Percentiles rank a stretch among this genome's conserved stretches.
Conservation (phyloP, 164 flowering plant genomes). For the Aristolochia californica region DNA sequence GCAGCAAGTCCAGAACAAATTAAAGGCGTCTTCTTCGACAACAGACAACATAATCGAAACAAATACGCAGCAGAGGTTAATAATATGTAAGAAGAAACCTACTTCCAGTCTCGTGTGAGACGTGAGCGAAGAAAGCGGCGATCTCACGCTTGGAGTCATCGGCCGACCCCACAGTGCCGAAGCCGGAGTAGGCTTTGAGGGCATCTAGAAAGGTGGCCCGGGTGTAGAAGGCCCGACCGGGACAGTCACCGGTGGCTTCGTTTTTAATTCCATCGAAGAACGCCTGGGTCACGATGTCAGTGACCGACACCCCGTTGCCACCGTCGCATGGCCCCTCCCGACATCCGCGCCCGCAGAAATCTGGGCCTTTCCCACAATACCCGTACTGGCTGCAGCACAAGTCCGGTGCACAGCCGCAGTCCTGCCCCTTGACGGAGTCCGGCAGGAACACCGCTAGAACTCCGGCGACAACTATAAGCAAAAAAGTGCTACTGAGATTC, state of each 20-base stretch:
- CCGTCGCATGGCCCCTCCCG: conserved; percentile 21
- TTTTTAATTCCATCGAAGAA: conserved; percentile 28
- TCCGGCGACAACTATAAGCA: too few species aligned
- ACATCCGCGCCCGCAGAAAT: conserved; percentile 28
- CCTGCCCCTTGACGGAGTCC: conserved; percentile 5
- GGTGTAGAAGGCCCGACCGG: conserved; percentile 26
- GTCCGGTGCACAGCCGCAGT: conserved; percentile 10
- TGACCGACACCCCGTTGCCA: conserved; percentile 16
- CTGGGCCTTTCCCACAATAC: conserved; percentile 9
- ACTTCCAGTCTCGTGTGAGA: conserved; percentile 33
- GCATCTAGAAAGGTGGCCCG: conserved; percentile 22
- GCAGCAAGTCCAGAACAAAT: too few species aligned
- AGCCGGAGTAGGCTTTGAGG: conserved; percentile 13
- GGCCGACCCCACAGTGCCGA: conserved; percentile 20
- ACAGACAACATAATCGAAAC: too few species aligned
- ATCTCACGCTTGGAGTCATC: conserved; percentile 33
- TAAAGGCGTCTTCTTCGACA: too few species aligned
- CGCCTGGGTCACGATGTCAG: conserved; percentile 22
- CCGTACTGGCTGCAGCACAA: conserved; percentile 14
- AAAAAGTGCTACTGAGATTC: too few species aligned
- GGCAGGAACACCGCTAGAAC: conserved; percentile 1
- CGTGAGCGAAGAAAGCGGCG: conserved; percentile 36
- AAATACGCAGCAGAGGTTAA: too few species aligned
- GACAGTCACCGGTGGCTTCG: conserved; percentile 20
- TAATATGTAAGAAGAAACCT: too few species aligned